Conservation (phyloP, 495 filamentous ascomycete species). For the Parathielavia appendiculata region DNA sequence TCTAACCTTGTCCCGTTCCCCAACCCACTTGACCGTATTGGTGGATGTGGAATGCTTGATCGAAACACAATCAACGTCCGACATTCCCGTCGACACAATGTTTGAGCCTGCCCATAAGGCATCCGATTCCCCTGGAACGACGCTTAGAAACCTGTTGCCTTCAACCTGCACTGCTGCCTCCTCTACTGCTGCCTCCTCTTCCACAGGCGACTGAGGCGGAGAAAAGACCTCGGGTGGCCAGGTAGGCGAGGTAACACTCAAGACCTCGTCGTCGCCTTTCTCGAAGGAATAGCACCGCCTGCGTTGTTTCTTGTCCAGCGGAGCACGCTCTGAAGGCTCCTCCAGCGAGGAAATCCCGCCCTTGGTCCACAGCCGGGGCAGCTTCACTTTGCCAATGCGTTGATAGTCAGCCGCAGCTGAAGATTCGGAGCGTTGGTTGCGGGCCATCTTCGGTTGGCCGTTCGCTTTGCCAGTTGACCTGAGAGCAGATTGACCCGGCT, state of each 20-base stretch:
- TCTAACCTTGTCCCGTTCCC: not conserved
- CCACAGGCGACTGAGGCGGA: not conserved
- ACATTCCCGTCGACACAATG: not conserved
- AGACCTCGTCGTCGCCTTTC: conserved; percentile 17
- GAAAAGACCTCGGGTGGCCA: not conserved
- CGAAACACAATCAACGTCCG: not conserved
- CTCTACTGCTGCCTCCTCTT: not conserved
- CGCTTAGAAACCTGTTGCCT: not conserved
- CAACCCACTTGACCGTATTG: not conserved
- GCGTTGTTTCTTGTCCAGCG: not conserved
- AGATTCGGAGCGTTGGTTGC: not conserved
- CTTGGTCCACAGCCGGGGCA: not conserved
- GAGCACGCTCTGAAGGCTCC: not conserved
- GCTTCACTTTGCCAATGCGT: not conserved
- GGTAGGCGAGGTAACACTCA: conserved; percentile 7
- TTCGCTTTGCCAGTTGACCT: not conserved
- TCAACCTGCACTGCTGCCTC: not conserved
- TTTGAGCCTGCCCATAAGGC: not conserved
- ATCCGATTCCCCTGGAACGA: not conserved
- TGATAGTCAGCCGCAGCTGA: not conserved
- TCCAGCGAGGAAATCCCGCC: not conserved
- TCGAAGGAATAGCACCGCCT: conserved; percentile 18
- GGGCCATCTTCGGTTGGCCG: not conserved
- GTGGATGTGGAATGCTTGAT: not conserved
- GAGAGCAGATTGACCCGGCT: not conserved